Conservation (phyloP, 345 rosid genomes). For the Salix suchowensis region DNA sequence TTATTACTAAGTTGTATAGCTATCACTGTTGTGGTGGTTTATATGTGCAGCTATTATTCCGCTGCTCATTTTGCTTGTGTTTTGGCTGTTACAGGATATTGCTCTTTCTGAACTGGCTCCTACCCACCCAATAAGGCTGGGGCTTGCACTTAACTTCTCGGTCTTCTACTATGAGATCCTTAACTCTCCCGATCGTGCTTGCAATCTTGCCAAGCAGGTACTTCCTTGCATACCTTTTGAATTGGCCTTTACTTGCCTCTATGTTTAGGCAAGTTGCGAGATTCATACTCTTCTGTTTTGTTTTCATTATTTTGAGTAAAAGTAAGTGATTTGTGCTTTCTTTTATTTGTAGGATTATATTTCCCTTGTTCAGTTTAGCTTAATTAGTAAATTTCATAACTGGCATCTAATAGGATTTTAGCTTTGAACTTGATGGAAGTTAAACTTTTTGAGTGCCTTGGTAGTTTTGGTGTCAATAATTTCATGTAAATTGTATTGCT, state of each 20-base stretch:
- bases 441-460: neutral
- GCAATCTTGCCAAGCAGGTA: constrained; percentile 94
- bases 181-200: constrained; percentile 96
- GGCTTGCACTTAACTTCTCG: constrained; percentile 97
- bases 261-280: neutral
- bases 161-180: constrained; percentile 98
- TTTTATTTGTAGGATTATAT: neutral
- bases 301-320: neutral
- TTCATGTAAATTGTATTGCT: neutral
- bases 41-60: neutral
- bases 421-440: neutral
- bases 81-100: constrained; percentile 60
- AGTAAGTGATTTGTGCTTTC: neutral
- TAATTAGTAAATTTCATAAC: neutral
- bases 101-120: constrained; percentile 85
- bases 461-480: neutral
- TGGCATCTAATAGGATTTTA: neutral
- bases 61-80: neutral
- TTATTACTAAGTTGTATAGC: neutral
- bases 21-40: neutral
- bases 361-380: neutral
- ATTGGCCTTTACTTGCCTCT: neutral
- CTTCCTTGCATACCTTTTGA: neutral
- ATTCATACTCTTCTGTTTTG: neutral
- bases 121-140: constrained; percentile 94